These are phyloP conservation scores for Fagus crenata DNA, from an alignment of 306 rosid species.

Conservation along the genomic window DNA sequence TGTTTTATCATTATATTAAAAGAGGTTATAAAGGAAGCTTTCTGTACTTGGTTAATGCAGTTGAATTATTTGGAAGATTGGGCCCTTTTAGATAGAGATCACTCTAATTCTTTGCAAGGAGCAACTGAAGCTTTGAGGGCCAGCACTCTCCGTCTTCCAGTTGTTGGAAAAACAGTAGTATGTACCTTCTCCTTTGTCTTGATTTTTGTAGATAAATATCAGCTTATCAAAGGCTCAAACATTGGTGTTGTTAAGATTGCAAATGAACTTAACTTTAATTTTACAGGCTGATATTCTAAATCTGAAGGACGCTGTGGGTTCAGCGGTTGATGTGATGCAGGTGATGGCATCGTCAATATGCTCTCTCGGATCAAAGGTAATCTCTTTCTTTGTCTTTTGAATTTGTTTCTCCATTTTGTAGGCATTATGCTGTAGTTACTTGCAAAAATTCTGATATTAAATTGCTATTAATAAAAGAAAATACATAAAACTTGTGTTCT, in stretches of 20 bases:
- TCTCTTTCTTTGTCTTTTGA: slow-evolving; percentile 10
- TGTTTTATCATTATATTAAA: slow-evolving; percentile 8
- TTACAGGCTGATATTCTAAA: slow-evolving; percentile 86
- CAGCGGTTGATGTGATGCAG: slow-evolving; percentile 97
- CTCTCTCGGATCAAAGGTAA: slow-evolving; percentile 84
- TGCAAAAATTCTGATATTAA: neutral
- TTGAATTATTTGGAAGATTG: slow-evolving; percentile 86
- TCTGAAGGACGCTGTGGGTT: slow-evolving; percentile 88
- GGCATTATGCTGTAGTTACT: neutral
- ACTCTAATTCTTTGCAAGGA: slow-evolving; percentile 87
- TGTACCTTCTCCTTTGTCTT: slow-evolving; percentile 30
- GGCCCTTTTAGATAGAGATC: slow-evolving; percentile 90
- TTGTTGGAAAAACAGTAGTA: slow-evolving; percentile 86
- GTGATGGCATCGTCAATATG: slow-evolving; percentile 87
- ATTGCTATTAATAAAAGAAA: neutral
- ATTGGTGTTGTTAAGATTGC: neutral
- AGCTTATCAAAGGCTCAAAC: slow-evolving; percentile 1
- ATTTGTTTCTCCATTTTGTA: slow-evolving; percentile 13
- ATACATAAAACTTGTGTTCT: neutral
- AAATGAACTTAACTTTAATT: slow-evolving; percentile 8
- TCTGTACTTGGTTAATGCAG: slow-evolving; percentile 50
- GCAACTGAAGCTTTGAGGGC: slow-evolving; percentile 98
- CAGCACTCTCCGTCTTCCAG: slow-evolving; percentile 96
- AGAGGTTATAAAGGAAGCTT: slow-evolving; percentile 28
- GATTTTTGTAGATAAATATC: slow-evolving; percentile 4